Base-by-base conservation (phyloP, 257 asterid species). In the Nicotiana otophora region DNA sequence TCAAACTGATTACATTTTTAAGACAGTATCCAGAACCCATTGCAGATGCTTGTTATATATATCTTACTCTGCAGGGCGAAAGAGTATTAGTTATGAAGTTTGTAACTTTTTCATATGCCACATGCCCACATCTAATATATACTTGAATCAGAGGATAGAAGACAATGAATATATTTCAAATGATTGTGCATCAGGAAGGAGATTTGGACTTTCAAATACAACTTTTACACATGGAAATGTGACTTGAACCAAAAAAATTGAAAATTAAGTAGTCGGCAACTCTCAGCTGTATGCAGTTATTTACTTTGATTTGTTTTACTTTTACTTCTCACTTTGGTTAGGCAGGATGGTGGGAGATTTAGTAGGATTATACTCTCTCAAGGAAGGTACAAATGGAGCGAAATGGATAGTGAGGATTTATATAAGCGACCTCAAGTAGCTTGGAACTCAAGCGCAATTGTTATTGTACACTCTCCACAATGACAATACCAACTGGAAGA, bases 1-100 rank as follows among this genome's bases (percentile, higher is more conserved):
- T 89, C 84, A 88, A 87, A 87, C 85, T 86, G 87, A 92, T 87
- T 68, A 93, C 90, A 82, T 89, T 91, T 93, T 89, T 94, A 70
- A 92, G 86, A 97, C 98, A 94, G 82, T 88, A 90, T 82, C 94
- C 92, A 7, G 94, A 91, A 74, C 91, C 95, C 98, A 93, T 92
- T 77, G 78, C 68, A 55, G 84, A 67, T 78, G 82, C 89, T 87
- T 82, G 84, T 68, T 82, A 55, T 61, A 75, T 82, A 63, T 72
- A 8, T 48, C 39, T 66, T 36, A 72, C 57, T 83, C 92, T 89
- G 91, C 86, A 84, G 33, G 81, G 54, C 46, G 42, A 54, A 61
- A 20, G 12, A 3, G 42, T 7, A 39, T 79, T 63, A 58, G 77
- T 33, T 42, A 42, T 12, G 61, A 72, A 20, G 79, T 46, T 46